Percentiles rank a stretch among this genome's conserved stretches.
These are phyloP conservation scores for Rhizoclosmatium sp. DNA, from an alignment of 192 early-diverging fungal species.

Conservation along the genomic window DNA sequence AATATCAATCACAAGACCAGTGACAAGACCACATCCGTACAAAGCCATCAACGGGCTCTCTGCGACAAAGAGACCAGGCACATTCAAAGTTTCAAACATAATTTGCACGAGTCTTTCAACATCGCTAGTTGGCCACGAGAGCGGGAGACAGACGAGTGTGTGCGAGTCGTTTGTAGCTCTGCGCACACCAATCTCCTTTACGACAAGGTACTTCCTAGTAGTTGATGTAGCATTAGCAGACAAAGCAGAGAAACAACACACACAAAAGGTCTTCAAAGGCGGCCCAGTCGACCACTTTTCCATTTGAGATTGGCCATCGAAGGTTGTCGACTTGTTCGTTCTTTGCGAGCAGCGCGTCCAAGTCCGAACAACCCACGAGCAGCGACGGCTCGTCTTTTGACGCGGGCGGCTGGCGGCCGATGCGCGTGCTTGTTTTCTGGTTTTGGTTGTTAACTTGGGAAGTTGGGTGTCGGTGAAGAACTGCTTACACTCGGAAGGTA, in stretches of 20 bases:
- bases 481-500: conserved; percentile 71
- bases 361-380: not conserved
- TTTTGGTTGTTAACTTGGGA: no score
- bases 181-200: conserved; percentile 79
- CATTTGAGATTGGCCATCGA: conserved; percentile 50
- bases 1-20: conserved; percentile 90
- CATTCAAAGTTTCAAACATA: conserved; percentile 92
- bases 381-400: not conserved
- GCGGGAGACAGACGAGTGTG: conserved; percentile 81
- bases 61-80: conserved; percentile 79
- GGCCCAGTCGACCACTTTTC: conserved; percentile 73
- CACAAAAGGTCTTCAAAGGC: conserved; percentile 40
- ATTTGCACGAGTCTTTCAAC: conserved; percentile 84
- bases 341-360: not conserved
- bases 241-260: not conserved
- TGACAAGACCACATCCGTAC: conserved; percentile 78
- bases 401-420: not conserved
- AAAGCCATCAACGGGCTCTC: conserved; percentile 85
- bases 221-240: conserved; percentile 17
- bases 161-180: conserved; percentile 79
- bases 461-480: not conserved
- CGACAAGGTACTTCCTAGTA: conserved; percentile 75
- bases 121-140: conserved; percentile 81
- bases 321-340: not conserved
- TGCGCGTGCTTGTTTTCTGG: conserved; percentile 1